Base-by-base conservation (phyloP, 2,329 filamentous ascomycete genomes). In the Trichoderma brevicompactum region DNA sequence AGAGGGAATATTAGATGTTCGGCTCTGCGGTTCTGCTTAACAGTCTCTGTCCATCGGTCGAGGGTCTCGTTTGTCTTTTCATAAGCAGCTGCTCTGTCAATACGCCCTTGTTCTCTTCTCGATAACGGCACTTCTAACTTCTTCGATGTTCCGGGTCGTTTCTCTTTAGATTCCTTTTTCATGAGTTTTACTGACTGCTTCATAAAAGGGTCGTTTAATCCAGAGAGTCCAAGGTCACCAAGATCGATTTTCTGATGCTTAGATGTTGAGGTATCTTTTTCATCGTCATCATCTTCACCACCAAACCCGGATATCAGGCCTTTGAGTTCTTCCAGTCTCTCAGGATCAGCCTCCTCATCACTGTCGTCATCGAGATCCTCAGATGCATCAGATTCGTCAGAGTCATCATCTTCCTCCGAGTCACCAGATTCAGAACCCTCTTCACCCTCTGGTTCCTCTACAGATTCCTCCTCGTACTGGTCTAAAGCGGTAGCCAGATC, bases 1-100 rank as follows among this genome's bases (percentile, higher is more conserved):
- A 98, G 83, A 5, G 95, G 95, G 73, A 99, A 99, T 19, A 89
- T 83, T 12, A 99, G 82, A 76, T 97, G 92, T 69, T 98, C 95
- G 1, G 94, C 94, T 70, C 92, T 86, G 66, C 95, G 90, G 77
- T 97, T 97, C 38, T 92, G 88, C 79, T 97, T 96, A 73, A 99
- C 93, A 0, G 95, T 98, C 67, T 97, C 94, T 38, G 90, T 90
- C 95, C 95, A 99, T 71, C 92, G 88, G 68, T 92, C 88, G 32
- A 99, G 82, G 0, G 93, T 94, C 77, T 97, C 90, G 72, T 96
- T 97, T 58, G 92, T 94, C 81, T 97, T 94, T 41, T 93, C 88
- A 71, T 94, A 96, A 2, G 95, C 95, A 28, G 88, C 92, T 60
- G 83, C 82, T 59, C 95, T 91, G 72, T 96, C 90, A 15, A 97